Base-by-base conservation (phyloP, 202 grass and related monocot species). In the Bolboschoenoplectus hybrid region DNA sequence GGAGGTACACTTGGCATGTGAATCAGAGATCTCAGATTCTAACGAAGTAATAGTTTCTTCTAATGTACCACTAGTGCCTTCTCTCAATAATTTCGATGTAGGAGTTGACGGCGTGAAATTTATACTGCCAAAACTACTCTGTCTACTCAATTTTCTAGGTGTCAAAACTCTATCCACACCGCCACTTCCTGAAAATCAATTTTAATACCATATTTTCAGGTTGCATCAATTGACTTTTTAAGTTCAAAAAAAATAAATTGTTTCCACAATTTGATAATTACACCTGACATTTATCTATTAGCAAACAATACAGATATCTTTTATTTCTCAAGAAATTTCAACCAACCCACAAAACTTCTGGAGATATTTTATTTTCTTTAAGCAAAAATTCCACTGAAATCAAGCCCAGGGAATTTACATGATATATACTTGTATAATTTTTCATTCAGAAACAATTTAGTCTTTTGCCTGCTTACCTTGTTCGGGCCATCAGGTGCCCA, bases 61-160 rank as follows among this genome's bases (percentile, higher is more conserved):
- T 61, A 99, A 87, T 1, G 77, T 83, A 56, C 84, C 87, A 75
- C 89, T 97, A 16, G 26, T 74, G 6, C 43, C 44, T 69, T 87
- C 88, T n/a, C 86, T 39, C 41, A 63, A 78, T 1, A 85, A 13
- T 72, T 91, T 77, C 52, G 91, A 86, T 50, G 56, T 89, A 12
- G 97, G 86, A 4, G 97, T 91, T 74, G 81, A 83, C 7, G 97
- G 93, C n/a, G 86, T 68, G 82, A 85, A 87, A 82, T 90, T 85
- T 52, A 88, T 77, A 43, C 93, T 97, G 75, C 92, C 90, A 86
- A 94, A 90, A 86, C 97, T 99, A 91, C 89, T 94, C 87, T 93
- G 93, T 80, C 93, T 92, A 77, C 97, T 94, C 41, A 99, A 58
- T 85, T 78, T 94, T 62, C 76, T 89, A 36, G 93, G 93, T 9